Conservation (phyloP, 163 green algal species). For the Chloromonas sp. region DNA sequence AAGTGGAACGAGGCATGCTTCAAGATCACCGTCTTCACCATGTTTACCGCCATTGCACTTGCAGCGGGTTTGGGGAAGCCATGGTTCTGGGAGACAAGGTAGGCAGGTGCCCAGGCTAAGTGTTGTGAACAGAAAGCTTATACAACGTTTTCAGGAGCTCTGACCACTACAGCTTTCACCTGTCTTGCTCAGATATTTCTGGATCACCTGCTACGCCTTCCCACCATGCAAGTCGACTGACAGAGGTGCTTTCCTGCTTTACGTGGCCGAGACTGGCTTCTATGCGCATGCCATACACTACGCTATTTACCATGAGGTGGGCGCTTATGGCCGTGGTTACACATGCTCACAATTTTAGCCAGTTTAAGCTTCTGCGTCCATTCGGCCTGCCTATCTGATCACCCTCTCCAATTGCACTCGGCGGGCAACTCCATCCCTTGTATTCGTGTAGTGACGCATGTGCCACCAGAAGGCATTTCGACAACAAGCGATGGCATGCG, state of each 20-base stretch:
- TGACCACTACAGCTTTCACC: too few species aligned
- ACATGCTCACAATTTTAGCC: too few species aligned
- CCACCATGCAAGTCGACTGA: slow-evolving; percentile 44
- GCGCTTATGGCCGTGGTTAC: neutral
- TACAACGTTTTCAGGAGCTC: too few species aligned
- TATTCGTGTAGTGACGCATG: too few species aligned
- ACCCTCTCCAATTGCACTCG: too few species aligned
- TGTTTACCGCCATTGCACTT: slow-evolving; percentile 36
- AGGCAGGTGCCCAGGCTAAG: neutral
- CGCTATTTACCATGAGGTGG: slow-evolving; percentile 46
- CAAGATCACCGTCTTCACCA: slow-evolving; percentile 45
- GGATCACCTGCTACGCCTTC: slow-evolving; percentile 42
- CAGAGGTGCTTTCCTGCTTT: slow-evolving; percentile 46
- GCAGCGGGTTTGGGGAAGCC: slow-evolving; percentile 11
- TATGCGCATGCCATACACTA: slow-evolving; percentile 58
- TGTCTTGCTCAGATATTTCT: slow-evolving; percentile 27
- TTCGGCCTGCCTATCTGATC: too few species aligned
- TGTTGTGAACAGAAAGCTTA: too few species aligned
- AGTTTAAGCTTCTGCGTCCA: neutral
- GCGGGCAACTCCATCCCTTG: too few species aligned
- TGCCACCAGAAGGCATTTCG: too few species aligned
- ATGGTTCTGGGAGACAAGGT: slow-evolving; percentile 23
- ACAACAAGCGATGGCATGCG: too few species aligned
- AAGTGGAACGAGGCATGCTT: slow-evolving; percentile 60
- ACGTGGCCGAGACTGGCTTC: slow-evolving; percentile 54